phyloP scores from a whole-genome alignment of 768 basidiomycete genomes.

The Termitomyces sp. region DNA sequence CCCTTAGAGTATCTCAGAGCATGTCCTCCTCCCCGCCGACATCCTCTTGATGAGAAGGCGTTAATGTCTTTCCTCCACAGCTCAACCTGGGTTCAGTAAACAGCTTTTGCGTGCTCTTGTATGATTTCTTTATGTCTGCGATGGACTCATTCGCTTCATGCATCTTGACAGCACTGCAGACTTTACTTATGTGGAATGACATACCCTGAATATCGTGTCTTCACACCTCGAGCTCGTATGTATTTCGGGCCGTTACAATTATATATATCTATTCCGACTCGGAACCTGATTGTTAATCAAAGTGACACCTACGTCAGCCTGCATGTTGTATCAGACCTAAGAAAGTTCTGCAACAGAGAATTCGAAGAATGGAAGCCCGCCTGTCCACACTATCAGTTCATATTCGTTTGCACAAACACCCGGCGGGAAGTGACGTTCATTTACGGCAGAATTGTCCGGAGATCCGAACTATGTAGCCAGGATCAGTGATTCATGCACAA shows the following conservation, averaged over 20 bases:
- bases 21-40: constrained; percentile 55
- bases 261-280: background rate
- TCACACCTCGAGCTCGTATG: background rate
- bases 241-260: background rate
- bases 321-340: background rate
- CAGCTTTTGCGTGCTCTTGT: background rate
- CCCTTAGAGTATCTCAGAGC: constrained; percentile 61
- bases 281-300: background rate
- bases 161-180: background rate
- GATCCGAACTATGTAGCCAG: background rate
- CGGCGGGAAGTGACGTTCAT: background rate
- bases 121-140: background rate
- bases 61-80: constrained; percentile 51
- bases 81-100: constrained; percentile 5
- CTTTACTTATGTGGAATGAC: background rate
- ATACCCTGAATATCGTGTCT: background rate
- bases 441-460: background rate
- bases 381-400: background rate
- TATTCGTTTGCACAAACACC: background rate
- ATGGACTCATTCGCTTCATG: background rate
- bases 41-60: constrained; percentile 67
- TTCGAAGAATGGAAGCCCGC: constrained; percentile 1
- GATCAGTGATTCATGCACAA: background rate
- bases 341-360: background rate
- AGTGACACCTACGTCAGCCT: background rate